Conservation (phyloP, 345 rosid species). For the Erysimum cheiranthoides region DNA sequence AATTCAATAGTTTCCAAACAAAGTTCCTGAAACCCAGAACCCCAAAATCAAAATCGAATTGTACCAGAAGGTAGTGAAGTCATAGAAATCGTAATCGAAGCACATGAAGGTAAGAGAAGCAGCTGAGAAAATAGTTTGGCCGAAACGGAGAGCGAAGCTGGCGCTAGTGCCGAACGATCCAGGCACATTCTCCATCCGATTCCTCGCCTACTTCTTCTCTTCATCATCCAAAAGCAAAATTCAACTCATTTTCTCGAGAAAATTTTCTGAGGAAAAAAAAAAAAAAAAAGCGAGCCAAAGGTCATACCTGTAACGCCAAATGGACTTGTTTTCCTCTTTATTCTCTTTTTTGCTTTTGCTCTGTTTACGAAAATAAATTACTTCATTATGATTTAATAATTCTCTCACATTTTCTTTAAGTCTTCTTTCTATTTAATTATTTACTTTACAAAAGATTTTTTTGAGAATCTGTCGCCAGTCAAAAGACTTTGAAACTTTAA, state of each 20-base stretch:
- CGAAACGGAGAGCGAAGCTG: slow-evolving; percentile 73
- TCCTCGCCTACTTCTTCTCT: not conserved
- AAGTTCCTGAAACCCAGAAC: slow-evolving; percentile 13
- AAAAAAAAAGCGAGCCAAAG: not conserved
- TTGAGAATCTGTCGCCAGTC: not conserved
- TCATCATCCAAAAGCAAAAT: slow-evolving; percentile 34
- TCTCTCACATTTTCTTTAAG: not conserved
- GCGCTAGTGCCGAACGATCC: slow-evolving; percentile 68
- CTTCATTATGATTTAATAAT: not conserved
- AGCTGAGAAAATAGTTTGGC: slow-evolving; percentile 57
- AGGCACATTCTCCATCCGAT: slow-evolving; percentile 44
- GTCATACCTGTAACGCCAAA: slow-evolving; percentile 44
- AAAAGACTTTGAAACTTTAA: not conserved
- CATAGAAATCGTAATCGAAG: slow-evolving; percentile 55
- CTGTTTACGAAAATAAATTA: slow-evolving; percentile 14
- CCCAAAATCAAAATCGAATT: not conserved
- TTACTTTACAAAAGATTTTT: not conserved
- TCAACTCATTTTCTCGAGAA: slow-evolving; percentile 20
- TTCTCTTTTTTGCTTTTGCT: slow-evolving; percentile 18
- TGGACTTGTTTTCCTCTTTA: slow-evolving; percentile 31
- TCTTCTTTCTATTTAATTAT: slow-evolving; percentile 3
- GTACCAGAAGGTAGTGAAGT: slow-evolving; percentile 70
- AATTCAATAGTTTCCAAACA: not conserved
- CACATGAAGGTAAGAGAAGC: slow-evolving; percentile 70
- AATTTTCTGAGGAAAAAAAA: not conserved